Percentiles rank a stretch among this genome's conserved stretches.
phyloP scores from a whole-genome alignment of 768 basidiomycete species.

The Cubamyces lactineus region DNA sequence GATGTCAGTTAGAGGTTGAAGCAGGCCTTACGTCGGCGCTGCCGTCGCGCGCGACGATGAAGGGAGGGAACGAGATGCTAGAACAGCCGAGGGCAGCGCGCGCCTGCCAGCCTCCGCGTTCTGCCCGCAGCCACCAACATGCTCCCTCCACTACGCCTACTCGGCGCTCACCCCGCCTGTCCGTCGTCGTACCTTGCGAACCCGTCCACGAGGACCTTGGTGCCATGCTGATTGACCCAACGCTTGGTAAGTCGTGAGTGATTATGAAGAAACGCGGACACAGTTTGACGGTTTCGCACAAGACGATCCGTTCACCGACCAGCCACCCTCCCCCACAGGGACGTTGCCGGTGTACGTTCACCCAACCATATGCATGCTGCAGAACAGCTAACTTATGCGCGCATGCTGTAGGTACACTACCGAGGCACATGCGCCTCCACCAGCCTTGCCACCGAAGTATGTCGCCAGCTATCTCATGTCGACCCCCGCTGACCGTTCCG shows the following conservation, averaged over 20 bases:
- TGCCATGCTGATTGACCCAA: not conserved
- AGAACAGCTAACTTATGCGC: not conserved
- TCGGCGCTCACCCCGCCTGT: not conserved
- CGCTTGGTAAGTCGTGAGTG: not conserved
- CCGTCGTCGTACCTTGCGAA: too few relatives aligned
- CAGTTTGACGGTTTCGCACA: too few relatives aligned
- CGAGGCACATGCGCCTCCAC: not conserved
- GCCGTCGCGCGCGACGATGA: not conserved
- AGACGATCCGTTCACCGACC: conserved; percentile 21
- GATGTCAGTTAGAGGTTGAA: not conserved
- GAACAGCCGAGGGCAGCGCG: not conserved
- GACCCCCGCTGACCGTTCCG: too few relatives aligned
- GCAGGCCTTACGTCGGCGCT: not conserved
- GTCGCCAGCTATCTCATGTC: not conserved
- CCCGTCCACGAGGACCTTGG: not conserved
- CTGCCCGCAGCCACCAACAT: not conserved
- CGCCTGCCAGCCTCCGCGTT: not conserved
- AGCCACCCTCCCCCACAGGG: conserved; percentile 18
- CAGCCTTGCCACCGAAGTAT: conserved; percentile 21
- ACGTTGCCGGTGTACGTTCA: conserved; percentile 16
- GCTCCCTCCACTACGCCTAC: not conserved
- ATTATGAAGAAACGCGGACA: not conserved
- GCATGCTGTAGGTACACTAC: conserved; percentile 8
- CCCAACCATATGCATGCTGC: too few relatives aligned
- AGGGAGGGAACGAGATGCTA: not conserved